These are phyloP conservation scores for Pythium rhizo-oryzae DNA, from an alignment of 352 stramenopile genomes.

Conservation along the genomic window DNA sequence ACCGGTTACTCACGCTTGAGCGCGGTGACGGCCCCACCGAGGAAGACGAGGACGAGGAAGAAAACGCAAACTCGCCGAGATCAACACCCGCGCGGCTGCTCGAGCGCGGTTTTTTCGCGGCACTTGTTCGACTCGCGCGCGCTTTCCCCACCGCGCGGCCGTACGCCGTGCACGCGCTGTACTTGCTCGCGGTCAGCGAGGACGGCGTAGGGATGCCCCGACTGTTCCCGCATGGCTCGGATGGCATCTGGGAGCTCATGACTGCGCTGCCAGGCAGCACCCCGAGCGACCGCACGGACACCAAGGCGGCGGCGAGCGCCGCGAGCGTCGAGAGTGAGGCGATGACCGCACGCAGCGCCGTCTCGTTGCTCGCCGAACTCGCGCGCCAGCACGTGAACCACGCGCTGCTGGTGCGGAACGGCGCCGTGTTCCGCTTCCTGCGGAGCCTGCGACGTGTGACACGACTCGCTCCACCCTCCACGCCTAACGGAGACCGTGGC, in stretches of 20 bases:
- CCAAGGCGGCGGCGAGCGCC: no score
- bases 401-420: conserved; percentile 49
- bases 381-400: conserved; percentile 61
- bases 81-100: conserved; percentile 36
- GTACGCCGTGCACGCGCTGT: conserved; percentile 63
- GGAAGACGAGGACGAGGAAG: not conserved
- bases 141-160: conserved; percentile 40
- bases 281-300: not conserved
- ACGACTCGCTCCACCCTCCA: not conserved
- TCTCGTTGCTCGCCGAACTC: conserved; percentile 66
- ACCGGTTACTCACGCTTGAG: conserved; percentile 41
- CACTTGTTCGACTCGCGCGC: conserved; percentile 55
- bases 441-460: conserved; percentile 45
- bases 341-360: conserved; percentile 38
- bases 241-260: conserved; percentile 53
- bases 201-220: conserved; percentile 14
- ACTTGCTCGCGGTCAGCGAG: conserved; percentile 46
- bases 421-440: conserved; percentile 62
- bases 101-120: conserved; percentile 44
- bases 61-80: no score
- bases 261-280: conserved; percentile 32
- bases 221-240: conserved; percentile 62
- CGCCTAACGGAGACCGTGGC: not conserved
- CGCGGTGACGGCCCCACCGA: conserved; percentile 6
- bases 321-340: conserved; percentile 3